A percentile compares a stretch with the other conserved stretches of the same genome.
Conservation (phyloP, 2,329 filamentous ascomycete species). For the Fusarium redolens region DNA sequence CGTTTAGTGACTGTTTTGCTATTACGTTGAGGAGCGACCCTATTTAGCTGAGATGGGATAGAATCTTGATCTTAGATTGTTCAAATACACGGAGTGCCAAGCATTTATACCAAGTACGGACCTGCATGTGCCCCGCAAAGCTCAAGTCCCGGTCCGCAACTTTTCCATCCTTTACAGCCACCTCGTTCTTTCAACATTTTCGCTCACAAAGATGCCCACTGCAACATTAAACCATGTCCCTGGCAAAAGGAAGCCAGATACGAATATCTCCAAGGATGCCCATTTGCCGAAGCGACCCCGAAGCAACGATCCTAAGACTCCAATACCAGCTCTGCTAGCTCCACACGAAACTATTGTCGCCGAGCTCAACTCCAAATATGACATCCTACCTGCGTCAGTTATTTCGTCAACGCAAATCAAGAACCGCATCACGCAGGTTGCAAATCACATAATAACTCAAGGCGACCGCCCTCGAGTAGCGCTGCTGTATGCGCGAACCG, state of each 20-base stretch:
- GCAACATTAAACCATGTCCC: conserved; percentile 9
- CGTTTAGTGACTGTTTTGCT: too few relatives aligned
- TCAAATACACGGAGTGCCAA: not conserved
- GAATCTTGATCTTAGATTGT: too few relatives aligned
- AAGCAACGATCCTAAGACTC: conserved; percentile 7
- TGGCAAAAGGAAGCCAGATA: conserved; percentile 35
- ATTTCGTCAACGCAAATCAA: conserved; percentile 70
- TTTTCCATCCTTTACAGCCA: conserved; percentile 31
- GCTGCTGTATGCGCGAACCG: conserved; percentile 63
- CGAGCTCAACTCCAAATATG: conserved; percentile 59
- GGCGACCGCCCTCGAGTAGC: conserved; percentile 49
- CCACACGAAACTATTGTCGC: conserved; percentile 58
- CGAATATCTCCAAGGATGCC: not conserved
- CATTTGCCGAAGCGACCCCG: conserved; percentile 4
- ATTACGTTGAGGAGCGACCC: too few relatives aligned
- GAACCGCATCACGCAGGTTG: conserved; percentile 61
- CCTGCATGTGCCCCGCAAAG: conserved; percentile 33
- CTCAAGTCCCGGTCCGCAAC: conserved; percentile 27
- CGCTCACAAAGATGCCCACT: conserved; percentile 30
- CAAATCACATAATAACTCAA: conserved; percentile 56
- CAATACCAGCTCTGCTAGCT: conserved; percentile 43
- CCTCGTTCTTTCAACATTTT: conserved; percentile 14
- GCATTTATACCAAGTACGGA: not conserved
- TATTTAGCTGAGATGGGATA: too few relatives aligned
- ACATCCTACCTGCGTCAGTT: conserved; percentile 64